Percentiles rank a stretch among this genome's conserved stretches.
Evolutionary conservation across 768 basidiomycete species (phyloP).

Genomic region (Lactifluus subvellereus): DNA sequence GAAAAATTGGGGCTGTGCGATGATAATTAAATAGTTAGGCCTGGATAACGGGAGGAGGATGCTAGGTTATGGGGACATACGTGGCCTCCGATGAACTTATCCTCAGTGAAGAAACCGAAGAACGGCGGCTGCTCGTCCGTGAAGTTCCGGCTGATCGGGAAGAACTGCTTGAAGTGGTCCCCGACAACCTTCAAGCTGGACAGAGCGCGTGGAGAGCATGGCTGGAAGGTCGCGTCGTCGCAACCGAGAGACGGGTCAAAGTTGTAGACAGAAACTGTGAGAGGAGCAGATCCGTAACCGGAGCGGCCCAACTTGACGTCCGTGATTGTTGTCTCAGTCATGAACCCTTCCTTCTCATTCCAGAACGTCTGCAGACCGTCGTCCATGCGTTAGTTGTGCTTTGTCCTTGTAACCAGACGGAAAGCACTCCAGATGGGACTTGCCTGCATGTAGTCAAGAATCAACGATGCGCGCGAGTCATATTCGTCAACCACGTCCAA

Average conservation of each 20-base stretch:
- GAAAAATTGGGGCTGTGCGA: slow-evolving; percentile 29
- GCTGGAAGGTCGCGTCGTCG: slow-evolving; percentile 32
- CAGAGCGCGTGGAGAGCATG: slow-evolving; percentile 32
- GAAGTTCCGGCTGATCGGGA: slow-evolving; percentile 29
- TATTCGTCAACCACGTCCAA: slow-evolving; percentile 1
- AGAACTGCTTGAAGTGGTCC: slow-evolving; percentile 30
- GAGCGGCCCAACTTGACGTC: neutral
- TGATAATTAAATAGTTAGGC: neutral
- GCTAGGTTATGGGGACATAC: slow-evolving; percentile 16
- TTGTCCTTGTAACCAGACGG: neutral
- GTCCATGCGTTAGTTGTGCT: neutral
- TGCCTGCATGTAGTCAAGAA: slow-evolving; percentile 19
- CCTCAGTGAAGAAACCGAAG: slow-evolving; percentile 19
- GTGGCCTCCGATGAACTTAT: slow-evolving; percentile 25
- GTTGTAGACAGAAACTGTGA: slow-evolving; percentile 30
- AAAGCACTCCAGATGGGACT: neutral
- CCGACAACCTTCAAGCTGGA: slow-evolving; percentile 27
- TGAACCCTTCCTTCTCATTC: slow-evolving; percentile 14
- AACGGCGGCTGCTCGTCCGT: neutral
- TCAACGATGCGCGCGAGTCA: slow-evolving; percentile 6
- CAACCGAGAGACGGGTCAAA: slow-evolving; percentile 28
- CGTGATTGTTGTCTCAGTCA: slow-evolving; percentile 14
- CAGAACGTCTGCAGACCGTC: slow-evolving; percentile 10
- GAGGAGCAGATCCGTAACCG: slow-evolving; percentile 15
- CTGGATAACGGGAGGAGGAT: neutral